These are phyloP conservation scores for Fusarium fujikuroi DNA, from an alignment of 2,329 filamentous ascomycete genomes.

Conservation along the genomic window DNA sequence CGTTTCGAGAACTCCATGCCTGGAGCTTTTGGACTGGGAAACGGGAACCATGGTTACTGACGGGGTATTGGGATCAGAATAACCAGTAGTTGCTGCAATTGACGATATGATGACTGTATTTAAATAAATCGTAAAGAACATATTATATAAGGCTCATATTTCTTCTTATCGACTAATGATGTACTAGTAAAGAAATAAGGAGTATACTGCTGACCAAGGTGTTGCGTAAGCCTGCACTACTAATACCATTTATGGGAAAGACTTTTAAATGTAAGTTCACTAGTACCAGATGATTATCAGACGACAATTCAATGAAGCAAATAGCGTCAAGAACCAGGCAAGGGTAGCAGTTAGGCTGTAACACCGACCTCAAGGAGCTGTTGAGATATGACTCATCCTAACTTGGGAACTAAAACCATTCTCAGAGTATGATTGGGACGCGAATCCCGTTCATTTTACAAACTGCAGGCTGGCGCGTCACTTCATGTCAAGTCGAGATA, in stretches of 20 bases:
- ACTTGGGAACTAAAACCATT: fast-evolving
- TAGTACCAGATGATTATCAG: neutral
- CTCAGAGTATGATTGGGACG: neutral
- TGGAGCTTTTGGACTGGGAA: neutral
- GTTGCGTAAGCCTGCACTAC: neutral
- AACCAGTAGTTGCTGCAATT: neutral
- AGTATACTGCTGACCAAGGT: neutral
- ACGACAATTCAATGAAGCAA: neutral
- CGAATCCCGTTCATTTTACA: neutral
- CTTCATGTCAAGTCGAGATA: neutral
- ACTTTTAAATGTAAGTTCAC: neutral
- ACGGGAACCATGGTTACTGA: neutral
- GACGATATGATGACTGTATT: neutral
- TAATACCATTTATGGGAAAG: neutral
- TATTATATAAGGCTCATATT: neutral
- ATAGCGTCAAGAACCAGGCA: neutral
- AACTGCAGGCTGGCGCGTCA: neutral
- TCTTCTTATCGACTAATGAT: fast-evolving
- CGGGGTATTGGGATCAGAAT: neutral
- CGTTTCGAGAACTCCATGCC: neutral
- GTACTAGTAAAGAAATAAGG: neutral
- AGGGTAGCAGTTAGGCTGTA: neutral
- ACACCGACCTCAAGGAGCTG: neutral
- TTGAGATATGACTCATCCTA: neutral
- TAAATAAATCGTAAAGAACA: neutral